Evolutionary conservation across 441 rosid genomes (phyloP).

Genomic region (Syzygium syzygioides): DNA sequence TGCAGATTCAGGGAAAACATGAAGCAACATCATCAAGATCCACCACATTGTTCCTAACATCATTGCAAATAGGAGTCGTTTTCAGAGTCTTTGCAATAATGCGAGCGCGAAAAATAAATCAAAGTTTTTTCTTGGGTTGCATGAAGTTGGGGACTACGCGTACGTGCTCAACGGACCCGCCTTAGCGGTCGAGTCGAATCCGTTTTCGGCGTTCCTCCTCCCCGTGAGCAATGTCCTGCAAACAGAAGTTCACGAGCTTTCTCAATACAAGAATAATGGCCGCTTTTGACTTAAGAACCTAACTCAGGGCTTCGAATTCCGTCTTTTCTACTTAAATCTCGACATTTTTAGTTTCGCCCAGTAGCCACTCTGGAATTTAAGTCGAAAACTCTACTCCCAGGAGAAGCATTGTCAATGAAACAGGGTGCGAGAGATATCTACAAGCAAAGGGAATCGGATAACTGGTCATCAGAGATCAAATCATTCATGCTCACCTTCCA

Average conservation of each 20-base stretch:
- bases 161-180: constrained; percentile 57
- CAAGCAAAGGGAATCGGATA: neutral
- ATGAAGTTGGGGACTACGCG: neutral
- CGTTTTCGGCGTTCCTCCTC: constrained; percentile 45
- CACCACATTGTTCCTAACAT: neutral
- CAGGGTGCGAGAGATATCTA: neutral
- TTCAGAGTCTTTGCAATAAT: neutral
- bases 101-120: neutral
- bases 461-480: neutral
- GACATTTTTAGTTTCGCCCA: neutral
- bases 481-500: constrained; percentile 46
- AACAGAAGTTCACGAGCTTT: neutral
- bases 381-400: neutral
- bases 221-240: constrained; percentile 70
- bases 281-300: neutral
- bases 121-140: neutral
- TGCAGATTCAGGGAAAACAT: neutral
- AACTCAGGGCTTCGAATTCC: neutral
- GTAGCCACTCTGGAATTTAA: neutral
- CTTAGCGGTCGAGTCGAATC: constrained; percentile 59
- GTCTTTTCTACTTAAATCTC: neutral
- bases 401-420: neutral
- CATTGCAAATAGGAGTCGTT: neutral
- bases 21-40: neutral
- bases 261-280: neutral